Base-by-base conservation (phyloP, 2,329 filamentous ascomycete genomes). In the Cladophialophora carrionii region DNA sequence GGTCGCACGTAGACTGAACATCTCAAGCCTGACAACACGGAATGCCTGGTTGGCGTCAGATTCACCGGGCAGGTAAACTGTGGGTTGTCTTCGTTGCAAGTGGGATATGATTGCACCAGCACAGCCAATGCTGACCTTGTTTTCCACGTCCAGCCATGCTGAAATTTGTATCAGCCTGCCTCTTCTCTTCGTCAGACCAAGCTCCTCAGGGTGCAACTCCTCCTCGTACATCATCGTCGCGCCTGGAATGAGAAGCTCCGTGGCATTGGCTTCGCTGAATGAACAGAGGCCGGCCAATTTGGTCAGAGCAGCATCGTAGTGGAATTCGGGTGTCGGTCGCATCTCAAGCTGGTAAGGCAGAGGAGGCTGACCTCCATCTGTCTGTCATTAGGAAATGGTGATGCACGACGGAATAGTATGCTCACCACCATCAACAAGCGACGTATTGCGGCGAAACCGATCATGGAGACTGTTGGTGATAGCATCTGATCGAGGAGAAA, bases 101-200 rank as follows among this genome's bases (percentile, higher is more conserved):
- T 96, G 91, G 4, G 85, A 84, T n/a, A 98, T 78, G 2, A 98
- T 79, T 29, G 93, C 93, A n/a, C 93, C 92, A 29, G 89, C 90
- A 77, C 95, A 98, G 2, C 91, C 90, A 55, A 96, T 81, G 80
- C 92, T 91, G 12, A 90, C 75, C 5, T 78, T 80, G 71, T 90
- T 94, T 2, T 94, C 89, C 61, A 95, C 79, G 72, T 96, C 88
- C 66, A 96, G 83, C 66, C 81, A 85, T 1, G 89, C 85, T 2
- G 88, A 87, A 8, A 96, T 82, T 52, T 87, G 86, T 71, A 96
- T 82, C 7, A 90, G 74, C 64, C 84, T 86, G 32, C 87, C 86
- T 71, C 89, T 87, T 37, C 82, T 80, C 7, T 83, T 83, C n/a
- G 80, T 82, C 61, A 82, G 80, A 3, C 80, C 79, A 57, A 78